Conservation (phyloP, 2,329 filamentous ascomycete species). For the Hymenoscyphus occultus region DNA sequence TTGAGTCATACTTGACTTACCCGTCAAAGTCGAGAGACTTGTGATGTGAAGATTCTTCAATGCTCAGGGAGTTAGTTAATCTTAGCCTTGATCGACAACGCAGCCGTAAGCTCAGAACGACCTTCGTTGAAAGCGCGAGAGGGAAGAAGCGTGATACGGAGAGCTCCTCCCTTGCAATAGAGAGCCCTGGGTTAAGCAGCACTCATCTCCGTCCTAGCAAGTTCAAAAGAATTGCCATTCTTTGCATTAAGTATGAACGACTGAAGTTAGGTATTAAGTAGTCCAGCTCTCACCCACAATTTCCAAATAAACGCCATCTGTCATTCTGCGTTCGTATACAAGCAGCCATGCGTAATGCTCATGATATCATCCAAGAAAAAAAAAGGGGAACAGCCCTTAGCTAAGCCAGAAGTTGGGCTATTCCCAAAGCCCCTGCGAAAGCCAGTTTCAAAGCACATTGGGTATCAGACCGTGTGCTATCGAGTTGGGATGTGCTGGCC, state of each 20-base stretch:
- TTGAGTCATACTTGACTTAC: too few species aligned
- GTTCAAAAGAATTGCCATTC: not conserved
- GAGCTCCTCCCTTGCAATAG: not conserved
- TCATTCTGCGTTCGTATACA: slow-evolving; percentile 5
- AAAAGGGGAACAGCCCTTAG: not conserved
- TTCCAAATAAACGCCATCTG: slow-evolving; percentile 2
- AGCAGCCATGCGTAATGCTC: slow-evolving; percentile 5
- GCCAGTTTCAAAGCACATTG: not conserved
- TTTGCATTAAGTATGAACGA: not conserved
- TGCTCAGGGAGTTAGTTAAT: too few species aligned
- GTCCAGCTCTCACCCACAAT: not conserved
- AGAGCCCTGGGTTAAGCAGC: not conserved
- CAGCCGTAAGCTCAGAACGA: too few species aligned
- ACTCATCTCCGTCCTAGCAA: not conserved
- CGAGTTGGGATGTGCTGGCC: slow-evolving; percentile 22
- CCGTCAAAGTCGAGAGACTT: too few species aligned
- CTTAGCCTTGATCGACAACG: too few species aligned
- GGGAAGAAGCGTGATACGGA: not conserved
- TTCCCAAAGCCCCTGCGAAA: not conserved
- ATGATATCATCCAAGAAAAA: slow-evolving; percentile 2
- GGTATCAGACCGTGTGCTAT: slow-evolving; percentile 6
- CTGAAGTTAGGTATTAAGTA: not conserved
- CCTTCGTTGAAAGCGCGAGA: too few species aligned
- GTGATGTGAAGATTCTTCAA: too few species aligned
- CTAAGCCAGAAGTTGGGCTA: not conserved